phyloP scores from a whole-genome alignment of 176 grass and related monocot genomes.

The Poa annua region DNA sequence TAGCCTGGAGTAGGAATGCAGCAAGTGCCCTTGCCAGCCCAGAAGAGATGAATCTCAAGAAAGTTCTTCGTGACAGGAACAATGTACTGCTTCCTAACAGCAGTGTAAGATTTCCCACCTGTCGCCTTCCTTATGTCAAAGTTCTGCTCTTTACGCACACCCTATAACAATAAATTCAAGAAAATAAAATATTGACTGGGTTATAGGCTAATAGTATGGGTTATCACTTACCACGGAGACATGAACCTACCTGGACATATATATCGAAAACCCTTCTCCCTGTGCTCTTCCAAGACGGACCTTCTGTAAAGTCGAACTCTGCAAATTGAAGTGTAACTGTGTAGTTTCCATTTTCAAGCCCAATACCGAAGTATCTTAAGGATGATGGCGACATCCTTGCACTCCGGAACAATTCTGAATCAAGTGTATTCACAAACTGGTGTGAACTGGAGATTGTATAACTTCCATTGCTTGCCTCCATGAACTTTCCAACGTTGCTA shows the following conservation, averaged over 20 bases:
- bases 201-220: slow-evolving; percentile 2
- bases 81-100: slow-evolving; percentile 57
- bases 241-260: slow-evolving; percentile 73
- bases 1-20: slow-evolving; percentile 74
- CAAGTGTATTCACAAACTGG: slow-evolving; percentile 70
- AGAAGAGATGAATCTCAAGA: slow-evolving; percentile 96
- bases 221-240: slow-evolving; percentile 13
- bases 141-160: slow-evolving; percentile 63
- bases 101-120: slow-evolving; percentile 58
- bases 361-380: slow-evolving; percentile 84
- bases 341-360: slow-evolving; percentile 94
- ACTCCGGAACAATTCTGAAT: slow-evolving; percentile 73
- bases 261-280: slow-evolving; percentile 94
- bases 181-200: neutral
- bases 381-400: slow-evolving; percentile 84
- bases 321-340: slow-evolving; percentile 81
- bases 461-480: slow-evolving; percentile 30
- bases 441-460: slow-evolving; percentile 56
- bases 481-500: slow-evolving; percentile 68
- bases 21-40: slow-evolving; percentile 96
- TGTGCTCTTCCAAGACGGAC: slow-evolving; percentile 47
- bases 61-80: slow-evolving; percentile 80
- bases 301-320: slow-evolving; percentile 57
- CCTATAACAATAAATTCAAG: slow-evolving; percentile 42
- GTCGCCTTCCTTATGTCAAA: slow-evolving; percentile 83